Evolutionary conservation across 2,329 filamentous ascomycete genomes (phyloP).

Genomic region (Colletotrichum sp.): DNA sequence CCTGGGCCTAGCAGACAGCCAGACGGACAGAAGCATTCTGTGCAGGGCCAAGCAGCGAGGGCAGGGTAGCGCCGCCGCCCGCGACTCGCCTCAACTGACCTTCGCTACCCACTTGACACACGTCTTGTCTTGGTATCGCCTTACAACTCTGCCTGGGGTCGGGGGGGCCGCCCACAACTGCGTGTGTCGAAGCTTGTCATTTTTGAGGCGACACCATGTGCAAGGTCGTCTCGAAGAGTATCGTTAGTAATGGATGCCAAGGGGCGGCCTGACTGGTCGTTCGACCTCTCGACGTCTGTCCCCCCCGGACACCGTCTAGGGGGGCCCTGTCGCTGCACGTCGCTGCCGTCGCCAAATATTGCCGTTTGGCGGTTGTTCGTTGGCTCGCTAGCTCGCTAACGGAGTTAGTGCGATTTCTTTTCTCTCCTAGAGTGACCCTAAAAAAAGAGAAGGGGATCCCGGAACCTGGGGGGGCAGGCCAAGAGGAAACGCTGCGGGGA

Average conservation of each 20-base stretch:
- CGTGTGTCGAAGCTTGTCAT: not conserved
- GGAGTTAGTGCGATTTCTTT: not conserved
- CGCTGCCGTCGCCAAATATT: not conserved
- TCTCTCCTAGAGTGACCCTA: not conserved
- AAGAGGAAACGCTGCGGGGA: slow-evolving; percentile 4
- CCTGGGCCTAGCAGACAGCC: not conserved
- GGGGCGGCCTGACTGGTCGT: not conserved
- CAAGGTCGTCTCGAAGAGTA: not conserved
- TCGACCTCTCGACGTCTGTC: not conserved
- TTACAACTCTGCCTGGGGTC: not conserved
- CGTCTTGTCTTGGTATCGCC: slow-evolving; percentile 17
- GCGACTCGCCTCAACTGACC: not conserved
- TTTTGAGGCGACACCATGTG: not conserved
- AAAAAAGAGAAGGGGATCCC: not conserved
- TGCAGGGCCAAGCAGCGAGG: not conserved
- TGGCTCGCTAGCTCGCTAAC: not conserved
- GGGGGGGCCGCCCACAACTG: no score
- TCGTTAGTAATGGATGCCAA: not conserved
- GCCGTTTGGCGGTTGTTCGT: not conserved
- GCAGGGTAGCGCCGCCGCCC: not conserved
- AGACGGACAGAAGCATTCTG: no score
- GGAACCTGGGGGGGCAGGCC: not conserved
- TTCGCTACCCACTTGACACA: slow-evolving; percentile 13
- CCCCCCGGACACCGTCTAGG: not conserved
- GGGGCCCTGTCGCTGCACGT: not conserved